Evolutionary conservation across 2,329 filamentous ascomycete species (phyloP).

Genomic region (Colletotrichum phormii): DNA sequence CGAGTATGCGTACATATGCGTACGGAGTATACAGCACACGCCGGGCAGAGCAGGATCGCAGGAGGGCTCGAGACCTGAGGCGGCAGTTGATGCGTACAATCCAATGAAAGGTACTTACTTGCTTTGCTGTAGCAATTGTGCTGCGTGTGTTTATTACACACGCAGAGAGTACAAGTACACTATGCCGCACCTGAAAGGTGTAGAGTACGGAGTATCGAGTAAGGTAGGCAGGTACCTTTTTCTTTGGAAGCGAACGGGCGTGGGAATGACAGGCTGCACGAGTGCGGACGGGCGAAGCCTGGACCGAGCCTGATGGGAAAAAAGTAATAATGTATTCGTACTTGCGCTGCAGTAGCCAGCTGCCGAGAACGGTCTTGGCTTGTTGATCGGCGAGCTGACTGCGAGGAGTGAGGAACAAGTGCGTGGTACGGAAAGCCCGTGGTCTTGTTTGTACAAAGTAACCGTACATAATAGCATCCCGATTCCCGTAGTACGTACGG

Average conservation of each 20-base stretch:
- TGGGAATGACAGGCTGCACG: neutral
- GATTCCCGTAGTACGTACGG: too few relatives aligned
- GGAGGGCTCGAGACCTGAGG: slow-evolving; percentile 24
- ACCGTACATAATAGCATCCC: neutral
- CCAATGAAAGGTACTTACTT: neutral
- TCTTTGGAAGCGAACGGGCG: neutral
- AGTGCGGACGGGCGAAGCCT: neutral
- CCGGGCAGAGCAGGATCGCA: slow-evolving; percentile 10
- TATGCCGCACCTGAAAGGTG: neutral
- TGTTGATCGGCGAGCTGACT: slow-evolving; percentile 20
- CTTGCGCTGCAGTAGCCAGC: neutral
- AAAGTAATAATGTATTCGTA: neutral
- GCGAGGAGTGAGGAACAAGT: neutral
- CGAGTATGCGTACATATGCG: neutral
- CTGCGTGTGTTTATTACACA: neutral
- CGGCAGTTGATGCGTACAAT: slow-evolving; percentile 18
- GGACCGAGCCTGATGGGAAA: slow-evolving; percentile 7
- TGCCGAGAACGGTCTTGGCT: slow-evolving; percentile 16
- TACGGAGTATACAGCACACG: neutral
- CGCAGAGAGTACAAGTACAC: neutral
- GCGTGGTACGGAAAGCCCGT: neutral
- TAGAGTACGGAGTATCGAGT: neutral
- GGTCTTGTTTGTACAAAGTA: too few relatives aligned
- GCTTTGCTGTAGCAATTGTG: neutral
- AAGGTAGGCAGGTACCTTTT: neutral